Evolutionary conservation across 305 asterid genomes (phyloP).

Genomic region (Fraxinus albicans): DNA sequence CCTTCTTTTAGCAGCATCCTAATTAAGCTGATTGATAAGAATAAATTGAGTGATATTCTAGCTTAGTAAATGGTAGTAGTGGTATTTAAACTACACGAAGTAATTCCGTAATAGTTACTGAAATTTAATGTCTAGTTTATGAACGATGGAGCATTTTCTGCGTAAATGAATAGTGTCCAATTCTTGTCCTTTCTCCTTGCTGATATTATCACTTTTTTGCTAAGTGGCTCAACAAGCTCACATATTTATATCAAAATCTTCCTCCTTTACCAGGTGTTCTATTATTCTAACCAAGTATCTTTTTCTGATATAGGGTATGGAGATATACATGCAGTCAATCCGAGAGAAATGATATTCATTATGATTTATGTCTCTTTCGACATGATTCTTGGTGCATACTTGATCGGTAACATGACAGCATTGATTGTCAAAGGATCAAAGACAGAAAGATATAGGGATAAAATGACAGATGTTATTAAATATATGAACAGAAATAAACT

Average conservation of each 20-base stretch:
- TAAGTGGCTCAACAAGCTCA: background rate
- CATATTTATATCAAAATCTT: background rate
- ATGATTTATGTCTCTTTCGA: slow-evolving; percentile 89
- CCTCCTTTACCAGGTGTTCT: background rate
- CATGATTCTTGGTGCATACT: slow-evolving; percentile 89
- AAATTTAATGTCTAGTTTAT: background rate
- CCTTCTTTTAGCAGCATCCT: background rate
- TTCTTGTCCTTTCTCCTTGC: background rate
- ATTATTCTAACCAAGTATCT: background rate
- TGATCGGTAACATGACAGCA: slow-evolving; percentile 98
- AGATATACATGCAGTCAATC: slow-evolving; percentile 88
- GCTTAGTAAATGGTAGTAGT: background rate
- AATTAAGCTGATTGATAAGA: background rate
- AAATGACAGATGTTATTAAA: slow-evolving; percentile 72
- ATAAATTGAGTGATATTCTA: background rate
- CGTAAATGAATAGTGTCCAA: background rate
- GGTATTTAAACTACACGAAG: background rate
- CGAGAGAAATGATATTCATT: slow-evolving; percentile 87
- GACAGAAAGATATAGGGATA: slow-evolving; percentile 85
- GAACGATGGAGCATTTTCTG: background rate
- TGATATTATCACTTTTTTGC: background rate
- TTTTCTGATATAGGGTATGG: slow-evolving; percentile 68
- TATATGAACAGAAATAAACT: slow-evolving; percentile 78
- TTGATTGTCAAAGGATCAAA: slow-evolving; percentile 89
- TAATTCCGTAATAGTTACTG: background rate